Evolutionary conservation across 2,329 filamentous ascomycete genomes (phyloP).

Genomic region (Talaromyces sp.): DNA sequence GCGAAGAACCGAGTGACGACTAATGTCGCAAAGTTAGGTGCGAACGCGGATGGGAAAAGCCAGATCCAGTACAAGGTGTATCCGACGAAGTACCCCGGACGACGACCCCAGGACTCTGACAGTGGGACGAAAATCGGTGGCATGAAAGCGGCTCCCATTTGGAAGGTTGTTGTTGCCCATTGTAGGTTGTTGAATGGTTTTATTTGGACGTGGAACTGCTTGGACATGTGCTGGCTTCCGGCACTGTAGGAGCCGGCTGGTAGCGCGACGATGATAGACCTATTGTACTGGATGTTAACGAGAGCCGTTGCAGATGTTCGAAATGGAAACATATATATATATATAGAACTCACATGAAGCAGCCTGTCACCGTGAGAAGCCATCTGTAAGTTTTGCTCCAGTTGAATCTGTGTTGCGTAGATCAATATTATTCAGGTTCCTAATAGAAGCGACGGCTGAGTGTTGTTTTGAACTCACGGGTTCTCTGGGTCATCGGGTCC

Average conservation of each 20-base stretch:
- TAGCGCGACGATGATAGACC: constrained; percentile 46
- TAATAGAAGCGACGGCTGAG: too few species aligned
- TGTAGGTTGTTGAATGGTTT: constrained; percentile 35
- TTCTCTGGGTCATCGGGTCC: too few species aligned
- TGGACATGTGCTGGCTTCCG: constrained; percentile 33
- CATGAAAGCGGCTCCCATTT: constrained; percentile 44
- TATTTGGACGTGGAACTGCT: constrained; percentile 38
- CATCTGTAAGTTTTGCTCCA: constrained; percentile 47
- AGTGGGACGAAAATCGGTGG: constrained; percentile 41
- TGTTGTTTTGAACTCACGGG: too few species aligned
- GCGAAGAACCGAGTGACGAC: constrained; percentile 50
- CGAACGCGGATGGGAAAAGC: constrained; percentile 47
- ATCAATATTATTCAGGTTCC: too few species aligned
- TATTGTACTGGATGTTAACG: constrained; percentile 6
- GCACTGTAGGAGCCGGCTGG: constrained; percentile 47
- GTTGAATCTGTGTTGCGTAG: constrained; percentile 38
- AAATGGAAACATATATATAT: too few species aligned
- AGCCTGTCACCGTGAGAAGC: constrained; percentile 45
- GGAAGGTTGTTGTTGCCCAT: constrained; percentile 41
- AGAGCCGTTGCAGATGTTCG: background rate
- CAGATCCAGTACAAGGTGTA: constrained; percentile 47
- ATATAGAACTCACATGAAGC: constrained; percentile 39
- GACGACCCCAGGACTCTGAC: constrained; percentile 47
- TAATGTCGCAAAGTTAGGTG: constrained; percentile 50
- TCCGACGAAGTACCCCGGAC: constrained; percentile 48